phyloP scores from a whole-genome alignment of 2,329 filamentous ascomycete species.

The Botrytis elliptica region DNA sequence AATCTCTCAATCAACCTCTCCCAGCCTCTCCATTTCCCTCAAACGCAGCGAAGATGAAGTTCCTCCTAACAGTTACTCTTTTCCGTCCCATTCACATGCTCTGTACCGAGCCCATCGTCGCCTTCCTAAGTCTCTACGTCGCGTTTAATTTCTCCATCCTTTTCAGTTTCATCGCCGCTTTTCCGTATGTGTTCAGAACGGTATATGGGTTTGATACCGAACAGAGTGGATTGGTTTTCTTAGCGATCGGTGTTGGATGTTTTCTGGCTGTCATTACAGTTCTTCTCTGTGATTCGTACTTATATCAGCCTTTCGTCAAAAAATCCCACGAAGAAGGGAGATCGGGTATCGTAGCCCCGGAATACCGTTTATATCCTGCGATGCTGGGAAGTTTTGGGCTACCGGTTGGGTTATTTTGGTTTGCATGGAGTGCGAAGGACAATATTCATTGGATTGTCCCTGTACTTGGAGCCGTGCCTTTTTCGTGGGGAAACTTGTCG shows the following conservation, averaged over 20 bases:
- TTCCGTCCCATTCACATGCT: conserved; percentile 43
- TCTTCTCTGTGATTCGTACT: conserved; percentile 42
- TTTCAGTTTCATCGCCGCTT: conserved; percentile 44
- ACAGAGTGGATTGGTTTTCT: conserved; percentile 41
- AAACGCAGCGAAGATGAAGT: conserved; percentile 39
- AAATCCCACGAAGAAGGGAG: conserved; percentile 10
- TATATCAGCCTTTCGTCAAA: conserved; percentile 41
- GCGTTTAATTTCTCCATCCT: conserved; percentile 40
- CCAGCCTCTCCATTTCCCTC: conserved; percentile 40
- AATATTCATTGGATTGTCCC: conserved; percentile 53
- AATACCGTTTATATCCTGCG: conserved; percentile 57
- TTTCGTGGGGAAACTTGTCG: conserved; percentile 59
- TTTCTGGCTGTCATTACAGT: conserved; percentile 46
- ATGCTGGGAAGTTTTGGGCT: conserved; percentile 57
- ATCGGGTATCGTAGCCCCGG: conserved; percentile 44
- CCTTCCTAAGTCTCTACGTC: conserved; percentile 28
- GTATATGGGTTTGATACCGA: conserved; percentile 41
- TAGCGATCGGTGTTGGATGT: conserved; percentile 44
- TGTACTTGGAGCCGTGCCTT: conserved; percentile 52
- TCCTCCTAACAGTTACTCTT: conserved; percentile 40
- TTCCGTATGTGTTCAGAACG: conserved; percentile 42
- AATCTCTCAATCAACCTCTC: conserved; percentile 44
- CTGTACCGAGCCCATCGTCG: conserved; percentile 40
- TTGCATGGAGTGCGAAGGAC: conserved; percentile 57
- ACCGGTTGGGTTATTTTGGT: conserved; percentile 54